Evolutionary conservation across 306 rosid genomes (phyloP).

Genomic region (Luffa acutangula): DNA sequence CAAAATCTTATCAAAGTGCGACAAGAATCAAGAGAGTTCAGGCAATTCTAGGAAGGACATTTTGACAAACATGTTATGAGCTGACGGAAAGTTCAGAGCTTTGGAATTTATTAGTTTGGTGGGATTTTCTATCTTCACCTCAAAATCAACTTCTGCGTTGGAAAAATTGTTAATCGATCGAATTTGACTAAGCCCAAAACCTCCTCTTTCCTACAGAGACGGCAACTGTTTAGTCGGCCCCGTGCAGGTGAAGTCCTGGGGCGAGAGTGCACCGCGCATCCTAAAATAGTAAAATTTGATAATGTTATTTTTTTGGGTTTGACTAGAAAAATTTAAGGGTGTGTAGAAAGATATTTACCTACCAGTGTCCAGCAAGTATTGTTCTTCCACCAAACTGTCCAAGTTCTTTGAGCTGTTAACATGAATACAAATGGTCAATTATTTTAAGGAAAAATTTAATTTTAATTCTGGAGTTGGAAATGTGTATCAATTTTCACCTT

Average conservation of each 20-base stretch:
- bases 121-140: not conserved
- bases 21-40: not conserved
- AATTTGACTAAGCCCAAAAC: not conserved
- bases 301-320: too few relatives aligned
- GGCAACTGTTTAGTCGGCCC: not conserved
- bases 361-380: too few relatives aligned
- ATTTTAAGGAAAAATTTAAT: too few relatives aligned
- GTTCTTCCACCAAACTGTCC: too few relatives aligned
- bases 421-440: too few relatives aligned
- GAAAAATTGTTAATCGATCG: not conserved
- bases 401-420: too few relatives aligned
- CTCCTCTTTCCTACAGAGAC: not conserved
- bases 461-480: too few relatives aligned
- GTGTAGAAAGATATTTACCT: too few relatives aligned
- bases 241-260: not conserved
- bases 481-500: too few relatives aligned
- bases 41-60: not conserved
- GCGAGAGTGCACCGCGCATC: not conserved
- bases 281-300: too few relatives aligned
- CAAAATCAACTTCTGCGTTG: not conserved
- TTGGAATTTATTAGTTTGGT: not conserved
- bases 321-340: too few relatives aligned
- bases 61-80: not conserved
- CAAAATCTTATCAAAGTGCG: not conserved
- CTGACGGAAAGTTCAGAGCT: not conserved